Conservation (phyloP, 352 stramenopile species). For the Paralagenidium karlingii region DNA sequence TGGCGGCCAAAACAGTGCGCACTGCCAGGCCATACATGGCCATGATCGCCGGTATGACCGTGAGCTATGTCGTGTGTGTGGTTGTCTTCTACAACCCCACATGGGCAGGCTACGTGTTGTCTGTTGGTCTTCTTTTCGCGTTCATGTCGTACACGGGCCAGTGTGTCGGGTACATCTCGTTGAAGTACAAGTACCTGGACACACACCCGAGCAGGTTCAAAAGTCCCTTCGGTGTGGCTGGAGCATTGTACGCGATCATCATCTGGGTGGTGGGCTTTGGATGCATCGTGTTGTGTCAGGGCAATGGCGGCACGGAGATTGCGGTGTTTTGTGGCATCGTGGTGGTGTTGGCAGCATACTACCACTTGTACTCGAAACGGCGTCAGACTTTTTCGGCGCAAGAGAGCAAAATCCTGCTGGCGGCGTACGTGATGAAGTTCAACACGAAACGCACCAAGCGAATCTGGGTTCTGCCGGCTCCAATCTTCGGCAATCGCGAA, state of each 20-base stretch:
- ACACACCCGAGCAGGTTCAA: conserved; percentile 10
- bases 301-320: background rate
- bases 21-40: conserved; percentile 4
- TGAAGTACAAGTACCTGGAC: conserved; percentile 15
- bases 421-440: too few species aligned
- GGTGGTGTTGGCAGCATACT: conserved; percentile 5
- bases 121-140: conserved; percentile 3
- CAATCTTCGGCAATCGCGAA: too few species aligned
- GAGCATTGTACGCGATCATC: conserved; percentile 3
- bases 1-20: conserved; percentile 1
- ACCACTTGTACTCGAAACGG: conserved; percentile 2
- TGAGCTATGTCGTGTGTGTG: conserved; percentile 4
- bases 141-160: conserved; percentile 10
- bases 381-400: conserved; percentile 9
- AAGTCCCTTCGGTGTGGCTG: conserved; percentile 7
- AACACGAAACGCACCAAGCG: too few species aligned
- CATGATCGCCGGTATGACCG: background rate
- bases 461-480: too few species aligned
- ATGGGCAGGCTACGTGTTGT: conserved; percentile 4
- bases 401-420: conserved; percentile 11
- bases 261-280: conserved; percentile 6
- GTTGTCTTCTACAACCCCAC: background rate
- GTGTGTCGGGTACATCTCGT: conserved; percentile 12
- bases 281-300: conserved; percentile 3
- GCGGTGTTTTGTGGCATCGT: background rate